phyloP scores from a whole-genome alignment of 805 yeast genomes.

The Candida ficus region DNA sequence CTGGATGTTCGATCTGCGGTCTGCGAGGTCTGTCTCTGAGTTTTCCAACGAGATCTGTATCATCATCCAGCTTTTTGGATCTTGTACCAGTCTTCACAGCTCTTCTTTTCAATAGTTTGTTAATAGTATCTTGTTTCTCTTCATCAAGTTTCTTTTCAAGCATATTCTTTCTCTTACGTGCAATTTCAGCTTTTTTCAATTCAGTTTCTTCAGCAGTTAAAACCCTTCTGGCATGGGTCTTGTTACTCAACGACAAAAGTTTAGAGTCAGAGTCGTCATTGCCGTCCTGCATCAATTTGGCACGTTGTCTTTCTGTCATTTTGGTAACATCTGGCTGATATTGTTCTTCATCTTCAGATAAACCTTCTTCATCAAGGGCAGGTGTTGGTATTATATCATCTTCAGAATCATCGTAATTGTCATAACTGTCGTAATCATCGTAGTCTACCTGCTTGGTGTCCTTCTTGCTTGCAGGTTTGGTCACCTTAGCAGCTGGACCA shows the following conservation, averaged over 20 bases:
- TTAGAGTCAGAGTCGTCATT: background rate
- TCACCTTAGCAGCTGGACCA: background rate
- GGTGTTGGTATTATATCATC: constrained; percentile 22
- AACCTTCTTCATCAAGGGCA: constrained; percentile 21
- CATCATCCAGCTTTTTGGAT: constrained; percentile 17
- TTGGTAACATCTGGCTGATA: constrained; percentile 19
- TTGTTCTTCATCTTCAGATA: constrained; percentile 20
- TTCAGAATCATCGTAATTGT: constrained; percentile 24
- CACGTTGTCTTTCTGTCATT: constrained; percentile 27
- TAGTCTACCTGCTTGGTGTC: constrained; percentile 2
- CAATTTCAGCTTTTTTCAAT: constrained; percentile 77
- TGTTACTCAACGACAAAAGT: constrained; percentile 19
- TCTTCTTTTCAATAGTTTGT: constrained; percentile 76
- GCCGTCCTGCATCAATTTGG: constrained; percentile 12
- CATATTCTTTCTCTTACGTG: constrained; percentile 82
- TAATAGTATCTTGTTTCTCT: constrained; percentile 88
- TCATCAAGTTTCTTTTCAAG: constrained; percentile 80
- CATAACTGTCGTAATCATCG: constrained; percentile 15
- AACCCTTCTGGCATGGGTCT: constrained; percentile 39
- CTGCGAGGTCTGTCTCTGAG: constrained; percentile 19
- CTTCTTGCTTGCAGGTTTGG: background rate
- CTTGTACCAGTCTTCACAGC: constrained; percentile 50
- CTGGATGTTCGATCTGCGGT: constrained; percentile 21
- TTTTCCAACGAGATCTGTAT: constrained; percentile 10
- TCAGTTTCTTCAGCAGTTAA: constrained; percentile 83